phyloP scores from a whole-genome alignment of 2,329 filamentous ascomycete species.

The Diplodia mutila region DNA sequence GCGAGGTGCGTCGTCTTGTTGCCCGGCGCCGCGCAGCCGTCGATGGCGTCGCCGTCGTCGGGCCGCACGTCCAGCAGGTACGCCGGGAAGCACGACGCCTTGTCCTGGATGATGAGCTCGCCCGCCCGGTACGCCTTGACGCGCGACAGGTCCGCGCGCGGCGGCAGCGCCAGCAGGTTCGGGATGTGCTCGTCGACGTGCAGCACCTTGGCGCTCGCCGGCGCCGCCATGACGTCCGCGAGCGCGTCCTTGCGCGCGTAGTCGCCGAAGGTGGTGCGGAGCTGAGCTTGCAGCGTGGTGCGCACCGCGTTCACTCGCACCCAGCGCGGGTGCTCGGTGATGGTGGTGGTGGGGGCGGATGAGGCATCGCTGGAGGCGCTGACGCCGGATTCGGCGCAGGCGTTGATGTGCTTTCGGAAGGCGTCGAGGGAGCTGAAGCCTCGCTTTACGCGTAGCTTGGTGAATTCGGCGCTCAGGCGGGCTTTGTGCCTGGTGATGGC shows the following conservation, averaged over 20 bases:
- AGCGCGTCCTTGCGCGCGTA: constrained; percentile 64
- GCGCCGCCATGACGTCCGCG: constrained; percentile 56
- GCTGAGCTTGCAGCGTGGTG: constrained; percentile 70
- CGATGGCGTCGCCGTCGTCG: constrained; percentile 77
- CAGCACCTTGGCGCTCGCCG: constrained; percentile 54
- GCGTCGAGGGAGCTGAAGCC: constrained; percentile 70
- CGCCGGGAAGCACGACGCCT: constrained; percentile 95
- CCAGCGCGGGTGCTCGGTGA: constrained; percentile 76
- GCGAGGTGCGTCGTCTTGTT: constrained; percentile 97
- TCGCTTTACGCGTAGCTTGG: constrained; percentile 73
- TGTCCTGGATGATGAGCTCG: constrained; percentile 88
- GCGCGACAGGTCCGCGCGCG: constrained; percentile 71
- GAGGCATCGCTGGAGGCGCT: constrained; percentile 29
- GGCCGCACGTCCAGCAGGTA: constrained; percentile 75
- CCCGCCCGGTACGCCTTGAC: constrained; percentile 75
- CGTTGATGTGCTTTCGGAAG: constrained; percentile 63
- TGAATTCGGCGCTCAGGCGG: constrained; percentile 79
- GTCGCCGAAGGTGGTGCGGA: constrained; percentile 72
- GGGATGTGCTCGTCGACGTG: constrained; percentile 82
- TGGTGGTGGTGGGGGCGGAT: constrained; percentile 40
- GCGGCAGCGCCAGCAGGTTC: constrained; percentile 77
- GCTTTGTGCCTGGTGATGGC: constrained; percentile 80
- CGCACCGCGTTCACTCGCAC: constrained; percentile 82
- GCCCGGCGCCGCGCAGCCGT: constrained; percentile 90
- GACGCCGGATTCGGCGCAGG: constrained; percentile 32